These are phyloP conservation scores for Trichophyton schoenleinii DNA, from an alignment of 2,329 filamentous ascomycete genomes.

Conservation along the genomic window DNA sequence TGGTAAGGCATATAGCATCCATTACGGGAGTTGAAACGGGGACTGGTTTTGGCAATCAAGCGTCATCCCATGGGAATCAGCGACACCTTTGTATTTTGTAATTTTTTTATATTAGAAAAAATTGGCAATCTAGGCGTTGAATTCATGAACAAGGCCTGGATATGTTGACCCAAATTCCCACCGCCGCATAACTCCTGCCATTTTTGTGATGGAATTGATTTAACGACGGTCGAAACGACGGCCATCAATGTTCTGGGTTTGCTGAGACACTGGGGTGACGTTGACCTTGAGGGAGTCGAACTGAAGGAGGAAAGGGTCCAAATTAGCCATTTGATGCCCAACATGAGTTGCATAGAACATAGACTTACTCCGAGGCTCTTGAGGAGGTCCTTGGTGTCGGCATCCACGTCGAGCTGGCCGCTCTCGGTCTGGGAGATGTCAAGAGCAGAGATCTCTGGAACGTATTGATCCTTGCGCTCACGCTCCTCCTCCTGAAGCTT, in stretches of 20 bases:
- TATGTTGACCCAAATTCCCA: conserved; percentile 4
- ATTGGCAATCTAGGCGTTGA: conserved; percentile 5
- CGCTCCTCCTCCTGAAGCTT: conserved; percentile 99
- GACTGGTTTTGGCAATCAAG: conserved; percentile 69
- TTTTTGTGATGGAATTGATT: conserved; percentile 5
- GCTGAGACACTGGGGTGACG: conserved; percentile 75
- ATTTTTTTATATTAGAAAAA: conserved; percentile 14
- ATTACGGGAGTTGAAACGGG: not conserved
- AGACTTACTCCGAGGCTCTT: conserved; percentile 94
- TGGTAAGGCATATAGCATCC: not conserved
- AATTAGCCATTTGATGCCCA: not conserved
- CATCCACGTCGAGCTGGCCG: conserved; percentile 87
- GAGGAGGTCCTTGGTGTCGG: conserved; percentile 96
- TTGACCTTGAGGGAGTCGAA: conserved; percentile 98
- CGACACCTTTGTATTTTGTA: conserved; percentile 68
- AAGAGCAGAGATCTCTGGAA: conserved; percentile 95
- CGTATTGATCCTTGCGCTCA: conserved; percentile 99
- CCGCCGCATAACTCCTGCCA: conserved; percentile 4
- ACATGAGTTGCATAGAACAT: not conserved
- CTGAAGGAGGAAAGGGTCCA: conserved; percentile 34
- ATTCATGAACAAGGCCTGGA: not conserved
- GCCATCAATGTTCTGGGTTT: conserved; percentile 68
- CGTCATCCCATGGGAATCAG: conserved; percentile 69
- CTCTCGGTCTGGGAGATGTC: conserved; percentile 93
- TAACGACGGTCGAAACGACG: conserved; percentile 48